Evolutionary conservation across 495 filamentous ascomycete species (phyloP).

Genomic region (Podospora comata): DNA sequence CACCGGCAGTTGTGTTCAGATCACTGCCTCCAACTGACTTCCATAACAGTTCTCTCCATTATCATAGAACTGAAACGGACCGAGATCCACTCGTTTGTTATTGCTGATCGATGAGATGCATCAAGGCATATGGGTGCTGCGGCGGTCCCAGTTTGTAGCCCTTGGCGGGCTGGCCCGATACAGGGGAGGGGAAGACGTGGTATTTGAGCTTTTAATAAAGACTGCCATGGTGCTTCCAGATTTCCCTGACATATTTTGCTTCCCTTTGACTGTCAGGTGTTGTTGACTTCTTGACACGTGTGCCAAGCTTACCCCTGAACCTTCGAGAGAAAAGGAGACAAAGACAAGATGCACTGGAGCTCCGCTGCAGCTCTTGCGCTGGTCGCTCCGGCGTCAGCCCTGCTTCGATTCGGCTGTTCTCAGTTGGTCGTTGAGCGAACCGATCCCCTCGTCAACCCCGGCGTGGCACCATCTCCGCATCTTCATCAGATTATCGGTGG

Average conservation of each 20-base stretch:
- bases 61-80: neutral
- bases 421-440: constrained; percentile 10
- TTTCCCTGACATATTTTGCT: neutral
- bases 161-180: neutral
- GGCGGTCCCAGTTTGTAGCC: neutral
- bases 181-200: neutral
- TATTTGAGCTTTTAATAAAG: neutral
- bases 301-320: neutral
- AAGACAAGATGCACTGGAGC: constrained; percentile 5
- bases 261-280: neutral
- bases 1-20: neutral
- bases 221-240: neutral
- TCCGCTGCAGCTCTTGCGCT: constrained; percentile 4
- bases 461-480: constrained; percentile 6
- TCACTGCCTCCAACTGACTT: neutral
- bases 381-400: constrained; percentile 8
- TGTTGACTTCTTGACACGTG: neutral
- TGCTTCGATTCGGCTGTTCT: constrained; percentile 12
- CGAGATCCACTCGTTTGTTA: constrained; percentile 1
- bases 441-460: constrained; percentile 11
- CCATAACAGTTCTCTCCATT: neutral
- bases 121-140: neutral
- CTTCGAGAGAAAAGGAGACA: neutral
- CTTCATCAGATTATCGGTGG: constrained; percentile 12
- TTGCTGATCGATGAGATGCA: neutral